Evolutionary conservation across 2,329 filamentous ascomycete genomes (phyloP).

Genomic region (Macrophomina tecta): DNA sequence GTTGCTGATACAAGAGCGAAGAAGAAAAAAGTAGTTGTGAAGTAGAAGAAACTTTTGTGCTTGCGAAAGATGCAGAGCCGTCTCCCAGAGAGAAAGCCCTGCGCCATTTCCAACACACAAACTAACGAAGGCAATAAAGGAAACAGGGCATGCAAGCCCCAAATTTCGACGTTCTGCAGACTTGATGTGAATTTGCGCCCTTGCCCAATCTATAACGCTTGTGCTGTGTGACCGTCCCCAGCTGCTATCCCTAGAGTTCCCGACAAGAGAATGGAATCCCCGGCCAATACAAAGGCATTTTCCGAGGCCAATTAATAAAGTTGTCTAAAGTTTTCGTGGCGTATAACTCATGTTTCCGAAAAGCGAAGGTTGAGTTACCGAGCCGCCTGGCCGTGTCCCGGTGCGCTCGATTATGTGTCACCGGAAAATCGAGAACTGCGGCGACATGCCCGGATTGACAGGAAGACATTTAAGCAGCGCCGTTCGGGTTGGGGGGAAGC

Average conservation of each 20-base stretch:
- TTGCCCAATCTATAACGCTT: conserved; percentile 22
- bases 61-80: conserved; percentile 10
- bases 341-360: conserved; percentile 14
- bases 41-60: conserved; percentile 1
- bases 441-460: conserved; percentile 1
- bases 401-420: conserved; percentile 1
- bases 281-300: conserved; percentile 18
- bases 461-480: conserved; percentile 17
- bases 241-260: conserved; percentile 22
- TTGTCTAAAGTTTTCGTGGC: conserved; percentile 23
- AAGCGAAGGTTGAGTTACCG: neutral
- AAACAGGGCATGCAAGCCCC: neutral
- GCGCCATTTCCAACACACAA: conserved; percentile 3
- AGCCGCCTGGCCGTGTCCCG: neutral
- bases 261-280: conserved; percentile 19
- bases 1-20: conserved; percentile 18
- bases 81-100: conserved; percentile 22
- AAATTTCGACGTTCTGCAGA: conserved; percentile 14
- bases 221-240: conserved; percentile 18
- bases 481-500: conserved; percentile 25
- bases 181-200: conserved; percentile 26
- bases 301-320: conserved; percentile 24
- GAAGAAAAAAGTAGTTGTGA: neutral
- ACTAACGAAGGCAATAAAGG: neutral
- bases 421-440: neutral